These are phyloP conservation scores for Geotrichum restrictum DNA, from an alignment of 1,139 yeast species.

Conservation along the genomic window DNA sequence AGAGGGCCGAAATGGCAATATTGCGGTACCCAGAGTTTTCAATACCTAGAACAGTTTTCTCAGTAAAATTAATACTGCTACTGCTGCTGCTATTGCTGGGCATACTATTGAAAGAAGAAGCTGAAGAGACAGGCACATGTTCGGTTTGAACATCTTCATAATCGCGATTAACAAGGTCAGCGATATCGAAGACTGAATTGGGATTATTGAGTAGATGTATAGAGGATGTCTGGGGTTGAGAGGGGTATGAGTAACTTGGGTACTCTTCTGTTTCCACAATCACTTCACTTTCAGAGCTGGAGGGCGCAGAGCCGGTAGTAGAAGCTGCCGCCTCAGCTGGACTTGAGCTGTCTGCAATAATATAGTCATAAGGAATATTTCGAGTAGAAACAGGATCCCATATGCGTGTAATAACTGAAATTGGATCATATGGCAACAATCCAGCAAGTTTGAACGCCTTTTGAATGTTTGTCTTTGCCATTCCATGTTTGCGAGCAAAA, in stretches of 20 bases:
- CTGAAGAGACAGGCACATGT: background rate
- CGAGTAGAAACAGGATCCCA: conserved; percentile 12
- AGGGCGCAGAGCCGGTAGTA: background rate
- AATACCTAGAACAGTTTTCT: background rate
- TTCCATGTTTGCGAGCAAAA: conserved; percentile 11
- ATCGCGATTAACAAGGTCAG: background rate
- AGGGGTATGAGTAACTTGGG: background rate
- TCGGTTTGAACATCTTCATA: background rate
- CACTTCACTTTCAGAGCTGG: background rate
- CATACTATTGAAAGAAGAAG: background rate
- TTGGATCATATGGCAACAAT: conserved; percentile 11
- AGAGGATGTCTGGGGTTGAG: background rate
- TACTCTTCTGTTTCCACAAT: conserved; percentile 6
- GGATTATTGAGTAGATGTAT: conserved; percentile 2
- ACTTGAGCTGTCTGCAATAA: background rate
- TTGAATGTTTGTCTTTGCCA: conserved; percentile 15
- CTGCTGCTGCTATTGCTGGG: background rate
- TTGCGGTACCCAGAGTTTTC: conserved; percentile 8
- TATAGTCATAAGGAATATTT: conserved; percentile 10
- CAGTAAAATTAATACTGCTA: background rate
- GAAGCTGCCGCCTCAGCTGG: background rate
- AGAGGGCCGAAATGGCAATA: conserved; percentile 16
- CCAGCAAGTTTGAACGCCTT: conserved; percentile 17
- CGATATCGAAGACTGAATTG: background rate
- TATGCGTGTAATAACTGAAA: conserved; percentile 12